A percentile compares a stretch with the other conserved stretches of the same genome.
phyloP scores from a whole-genome alignment of 225 moss, liverwort and hornwort genomes.

The Polytrichum formosum region DNA sequence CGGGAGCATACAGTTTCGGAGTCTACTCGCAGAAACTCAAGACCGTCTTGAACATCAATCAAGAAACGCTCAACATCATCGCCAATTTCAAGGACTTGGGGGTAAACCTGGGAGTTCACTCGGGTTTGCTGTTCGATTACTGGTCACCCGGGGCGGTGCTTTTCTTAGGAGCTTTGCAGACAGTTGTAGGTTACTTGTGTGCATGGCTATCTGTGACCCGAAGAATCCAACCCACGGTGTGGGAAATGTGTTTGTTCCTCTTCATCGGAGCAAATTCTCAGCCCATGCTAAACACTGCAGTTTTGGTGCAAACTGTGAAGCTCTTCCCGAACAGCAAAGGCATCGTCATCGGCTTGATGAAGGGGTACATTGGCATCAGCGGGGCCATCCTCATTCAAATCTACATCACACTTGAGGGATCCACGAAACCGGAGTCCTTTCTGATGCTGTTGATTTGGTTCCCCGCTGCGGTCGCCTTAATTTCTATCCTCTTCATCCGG shows the following conservation, averaged over 20 bases:
- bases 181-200: constrained; percentile 48
- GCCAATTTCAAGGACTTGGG: constrained; percentile 82
- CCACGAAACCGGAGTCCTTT: constrained; percentile 15
- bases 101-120: constrained; percentile 60
- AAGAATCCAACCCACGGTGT: constrained; percentile 48
- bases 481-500: constrained; percentile 28
- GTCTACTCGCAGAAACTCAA: constrained; percentile 77
- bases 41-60: constrained; percentile 46
- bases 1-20: constrained; percentile 80
- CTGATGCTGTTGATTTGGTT: constrained; percentile 31
- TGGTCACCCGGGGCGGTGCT: constrained; percentile 60
- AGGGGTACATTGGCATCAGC: constrained; percentile 82
- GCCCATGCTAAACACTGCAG: constrained; percentile 29
- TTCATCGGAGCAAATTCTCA: constrained; percentile 40
- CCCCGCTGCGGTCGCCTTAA: constrained; percentile 25
- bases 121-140: constrained; percentile 60
- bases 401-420: constrained; percentile 19
- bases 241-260: constrained; percentile 57
- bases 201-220: constrained; percentile 71
- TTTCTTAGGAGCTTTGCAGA: constrained; percentile 51
- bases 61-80: constrained; percentile 55
- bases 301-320: constrained; percentile 57
- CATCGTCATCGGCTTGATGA: constrained; percentile 62
- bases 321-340: constrained; percentile 74
- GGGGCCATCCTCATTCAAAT: constrained; percentile 76